Conservation (phyloP, 2,329 filamentous ascomycete genomes). For the Aspergillus fumigatus region DNA sequence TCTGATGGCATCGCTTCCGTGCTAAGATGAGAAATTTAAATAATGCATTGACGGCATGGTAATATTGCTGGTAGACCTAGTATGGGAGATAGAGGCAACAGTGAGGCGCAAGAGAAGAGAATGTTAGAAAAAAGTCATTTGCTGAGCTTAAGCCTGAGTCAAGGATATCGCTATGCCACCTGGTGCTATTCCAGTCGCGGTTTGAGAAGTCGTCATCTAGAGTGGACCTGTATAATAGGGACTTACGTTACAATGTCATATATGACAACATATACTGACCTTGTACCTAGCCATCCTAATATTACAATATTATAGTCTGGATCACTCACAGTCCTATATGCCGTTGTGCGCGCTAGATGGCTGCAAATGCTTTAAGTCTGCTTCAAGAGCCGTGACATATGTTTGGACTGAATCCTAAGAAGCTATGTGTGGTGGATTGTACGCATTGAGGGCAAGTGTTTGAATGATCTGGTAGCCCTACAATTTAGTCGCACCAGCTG, state of each 20-base stretch:
- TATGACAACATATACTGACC: too few species aligned
- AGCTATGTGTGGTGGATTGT: slow-evolving; percentile 5
- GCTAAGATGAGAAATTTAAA: slow-evolving; percentile 23
- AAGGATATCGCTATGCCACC: slow-evolving; percentile 34
- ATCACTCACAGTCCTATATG: slow-evolving; percentile 7
- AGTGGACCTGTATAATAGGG: slow-evolving; percentile 22
- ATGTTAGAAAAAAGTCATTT: slow-evolving; percentile 48
- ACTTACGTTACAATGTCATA: too few species aligned
- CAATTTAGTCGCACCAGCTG: slow-evolving; percentile 49
- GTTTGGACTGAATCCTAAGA: slow-evolving; percentile 15
- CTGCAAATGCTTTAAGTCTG: slow-evolving; percentile 33
- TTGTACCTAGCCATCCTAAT: too few species aligned
- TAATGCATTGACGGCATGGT: slow-evolving; percentile 33
- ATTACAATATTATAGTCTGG: too few species aligned
- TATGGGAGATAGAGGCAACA: slow-evolving; percentile 48
- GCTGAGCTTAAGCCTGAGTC: slow-evolving; percentile 48
- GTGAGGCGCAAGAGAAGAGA: slow-evolving; percentile 42
- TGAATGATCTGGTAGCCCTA: slow-evolving; percentile 49
- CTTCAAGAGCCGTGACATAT: slow-evolving; percentile 43
- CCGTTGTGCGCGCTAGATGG: slow-evolving; percentile 2
- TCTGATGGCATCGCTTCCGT: slow-evolving; percentile 22
- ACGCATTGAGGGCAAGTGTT: slow-evolving; percentile 17
- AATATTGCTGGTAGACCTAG: slow-evolving; percentile 43
- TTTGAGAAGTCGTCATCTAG: slow-evolving; percentile 37
- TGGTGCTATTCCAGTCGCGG: slow-evolving; percentile 32